A percentile compares a stretch with the other conserved stretches of the same genome.
phyloP scores from a whole-genome alignment of 306 rosid genomes.

The Inga oerstediana region DNA sequence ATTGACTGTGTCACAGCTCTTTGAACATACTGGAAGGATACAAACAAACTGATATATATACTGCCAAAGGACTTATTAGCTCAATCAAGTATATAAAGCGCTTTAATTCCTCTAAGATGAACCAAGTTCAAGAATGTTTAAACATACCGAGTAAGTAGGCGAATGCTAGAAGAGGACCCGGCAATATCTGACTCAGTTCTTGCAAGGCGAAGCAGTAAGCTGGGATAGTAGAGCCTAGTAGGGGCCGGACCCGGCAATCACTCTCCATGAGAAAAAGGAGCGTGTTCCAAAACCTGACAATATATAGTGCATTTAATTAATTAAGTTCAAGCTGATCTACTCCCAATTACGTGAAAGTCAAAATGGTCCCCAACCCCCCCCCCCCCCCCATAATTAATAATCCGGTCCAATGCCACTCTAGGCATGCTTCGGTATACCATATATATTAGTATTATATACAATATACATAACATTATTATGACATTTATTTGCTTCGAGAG shows the following conservation, averaged over 20 bases:
- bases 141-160: neutral
- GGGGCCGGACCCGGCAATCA: neutral
- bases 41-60: neutral
- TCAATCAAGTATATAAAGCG: too few relatives aligned
- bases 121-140: neutral
- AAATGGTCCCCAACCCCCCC: neutral
- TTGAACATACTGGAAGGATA: neutral
- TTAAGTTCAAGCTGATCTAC: neutral
- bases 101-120: neutral
- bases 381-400: neutral
- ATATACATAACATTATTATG: neutral
- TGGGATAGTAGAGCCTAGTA: neutral
- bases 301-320: neutral
- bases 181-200: neutral
- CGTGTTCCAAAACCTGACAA: neutral
- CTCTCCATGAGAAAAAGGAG: neutral
- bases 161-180: neutral
- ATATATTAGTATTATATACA: neutral
- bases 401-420: neutral
- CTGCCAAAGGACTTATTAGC: neutral
- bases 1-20: neutral
- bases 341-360: neutral
- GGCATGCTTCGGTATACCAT: neutral
- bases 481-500: neutral
- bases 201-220: neutral